phyloP scores from a whole-genome alignment of 768 basidiomycete genomes.

The Mycena belliarum region DNA sequence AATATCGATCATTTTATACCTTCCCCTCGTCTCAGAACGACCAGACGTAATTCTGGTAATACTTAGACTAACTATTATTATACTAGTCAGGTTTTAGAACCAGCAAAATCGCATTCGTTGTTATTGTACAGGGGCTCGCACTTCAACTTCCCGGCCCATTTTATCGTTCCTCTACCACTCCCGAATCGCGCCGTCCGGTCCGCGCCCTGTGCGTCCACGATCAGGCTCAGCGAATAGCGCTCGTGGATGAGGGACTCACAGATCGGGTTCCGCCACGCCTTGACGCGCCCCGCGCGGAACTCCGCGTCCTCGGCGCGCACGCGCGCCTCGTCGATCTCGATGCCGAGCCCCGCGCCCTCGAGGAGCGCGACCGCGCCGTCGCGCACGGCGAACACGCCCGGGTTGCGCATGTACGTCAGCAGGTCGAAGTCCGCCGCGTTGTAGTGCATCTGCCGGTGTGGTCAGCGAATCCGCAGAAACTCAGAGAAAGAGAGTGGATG shows the following conservation, averaged over 20 bases:
- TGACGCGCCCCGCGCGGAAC: conserved; percentile 20
- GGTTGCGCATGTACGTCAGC: conserved; percentile 56
- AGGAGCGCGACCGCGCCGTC: conserved; percentile 52
- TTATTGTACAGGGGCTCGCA: too few species aligned
- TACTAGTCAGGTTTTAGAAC: too few species aligned
- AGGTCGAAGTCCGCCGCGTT: conserved; percentile 59
- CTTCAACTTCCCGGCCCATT: too few species aligned
- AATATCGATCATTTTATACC: too few species aligned
- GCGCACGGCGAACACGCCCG: conserved; percentile 52
- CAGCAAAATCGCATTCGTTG: too few species aligned
- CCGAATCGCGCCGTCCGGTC: background rate
- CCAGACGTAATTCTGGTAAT: too few species aligned
- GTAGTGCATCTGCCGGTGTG: conserved; percentile 58
- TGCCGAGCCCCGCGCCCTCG: conserved; percentile 60
- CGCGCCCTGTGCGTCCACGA: background rate
- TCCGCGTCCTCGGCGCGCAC: conserved; percentile 34
- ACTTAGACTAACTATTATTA: too few species aligned
- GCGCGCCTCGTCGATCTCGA: conserved; percentile 59
- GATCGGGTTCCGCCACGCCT: conserved; percentile 43
- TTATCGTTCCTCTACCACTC: background rate
- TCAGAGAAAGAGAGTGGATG: too few species aligned
- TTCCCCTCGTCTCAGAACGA: too few species aligned
- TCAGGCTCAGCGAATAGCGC: too few species aligned
- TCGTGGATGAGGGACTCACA: conserved; percentile 18
- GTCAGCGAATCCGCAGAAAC: background rate